phyloP scores from a whole-genome alignment of 345 rosid species.

The Nephelium lappaceum region DNA sequence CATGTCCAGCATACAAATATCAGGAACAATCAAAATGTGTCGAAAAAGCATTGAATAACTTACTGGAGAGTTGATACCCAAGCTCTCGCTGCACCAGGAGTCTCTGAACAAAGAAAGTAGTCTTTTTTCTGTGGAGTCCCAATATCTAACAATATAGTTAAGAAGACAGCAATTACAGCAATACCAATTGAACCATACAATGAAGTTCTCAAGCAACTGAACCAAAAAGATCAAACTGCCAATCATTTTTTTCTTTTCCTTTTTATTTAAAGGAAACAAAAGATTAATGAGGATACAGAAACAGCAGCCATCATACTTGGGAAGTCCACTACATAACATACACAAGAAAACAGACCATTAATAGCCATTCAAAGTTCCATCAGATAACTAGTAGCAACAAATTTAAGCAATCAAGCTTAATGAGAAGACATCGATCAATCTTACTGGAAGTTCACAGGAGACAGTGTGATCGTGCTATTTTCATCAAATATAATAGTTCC shows the following conservation, averaged over 20 bases:
- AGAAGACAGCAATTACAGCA: constrained; percentile 30
- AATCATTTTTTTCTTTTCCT: not conserved
- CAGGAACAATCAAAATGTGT: constrained; percentile 19
- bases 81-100: constrained; percentile 97
- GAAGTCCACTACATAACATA: constrained; percentile 76
- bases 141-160: constrained; percentile 67
- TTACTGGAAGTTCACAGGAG: constrained; percentile 98
- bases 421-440: constrained; percentile 27
- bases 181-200: constrained; percentile 8
- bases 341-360: constrained; percentile 15
- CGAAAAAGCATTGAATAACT: constrained; percentile 27
- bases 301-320: constrained; percentile 94
- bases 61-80: constrained; percentile 97
- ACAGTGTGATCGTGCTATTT: constrained; percentile 77
- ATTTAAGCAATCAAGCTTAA: constrained; percentile 12
- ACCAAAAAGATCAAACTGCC: constrained; percentile 13
- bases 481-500: constrained; percentile 85
- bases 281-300: constrained; percentile 73
- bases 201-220: not conserved
- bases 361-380: constrained; percentile 14
- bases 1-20: not conserved
- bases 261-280: not conserved
- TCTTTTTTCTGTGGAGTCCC: constrained; percentile 98
- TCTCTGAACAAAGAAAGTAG: constrained; percentile 94
- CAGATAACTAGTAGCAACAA: not conserved